Base-by-base conservation (phyloP, 208 protist species). In the Trypanosoma boissoni region DNA sequence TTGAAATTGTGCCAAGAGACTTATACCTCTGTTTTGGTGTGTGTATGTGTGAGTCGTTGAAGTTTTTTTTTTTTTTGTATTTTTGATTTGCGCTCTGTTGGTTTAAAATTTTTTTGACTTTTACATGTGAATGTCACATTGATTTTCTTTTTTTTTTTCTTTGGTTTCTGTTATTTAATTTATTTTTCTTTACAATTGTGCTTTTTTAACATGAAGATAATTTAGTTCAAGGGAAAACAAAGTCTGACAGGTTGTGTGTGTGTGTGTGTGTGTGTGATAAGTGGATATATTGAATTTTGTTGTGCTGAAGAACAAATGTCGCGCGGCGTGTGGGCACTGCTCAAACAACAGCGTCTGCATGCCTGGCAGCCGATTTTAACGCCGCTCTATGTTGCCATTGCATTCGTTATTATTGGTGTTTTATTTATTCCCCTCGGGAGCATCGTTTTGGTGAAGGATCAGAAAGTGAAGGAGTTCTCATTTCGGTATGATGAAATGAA, bases 281-380 rank as follows among this genome's bases (percentile, higher is more conserved):
- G 6, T 39, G 6, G 8, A 6, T 39, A 16, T 39, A 16, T 39
- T 39, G 34, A 39, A 39, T 39, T 63, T 50, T 53, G 1, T 43
- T 31, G 57, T 52, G 2, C 9, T 43, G 42, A 46, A 42, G 68
- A 18, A 39, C 44, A 20, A 3, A 16, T 3, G 7, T 9, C 12
- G 23, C 27, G 21, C 16, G 26, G 52, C 32, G 31, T 53, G 26
- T 76, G 72, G 66, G 53, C 64, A 12, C 50, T 82, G 16, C 79
- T 93, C 49, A 88, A 75, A 57, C 98, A 99, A 78, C 98, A 99
- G 76, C 80, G 84, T 4, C 77, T 99, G 23, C 78, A 70, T 36
- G 95, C 97, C 27, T 99, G 97, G 95, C 95, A 99, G 61, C 98
- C 97, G 1, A 84, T 99, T 39, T 64, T 99, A 4, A 93, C 94